Evolutionary conservation across 2,329 filamentous ascomycete genomes (phyloP).

Genomic region (Sporothrix schenckii): DNA sequence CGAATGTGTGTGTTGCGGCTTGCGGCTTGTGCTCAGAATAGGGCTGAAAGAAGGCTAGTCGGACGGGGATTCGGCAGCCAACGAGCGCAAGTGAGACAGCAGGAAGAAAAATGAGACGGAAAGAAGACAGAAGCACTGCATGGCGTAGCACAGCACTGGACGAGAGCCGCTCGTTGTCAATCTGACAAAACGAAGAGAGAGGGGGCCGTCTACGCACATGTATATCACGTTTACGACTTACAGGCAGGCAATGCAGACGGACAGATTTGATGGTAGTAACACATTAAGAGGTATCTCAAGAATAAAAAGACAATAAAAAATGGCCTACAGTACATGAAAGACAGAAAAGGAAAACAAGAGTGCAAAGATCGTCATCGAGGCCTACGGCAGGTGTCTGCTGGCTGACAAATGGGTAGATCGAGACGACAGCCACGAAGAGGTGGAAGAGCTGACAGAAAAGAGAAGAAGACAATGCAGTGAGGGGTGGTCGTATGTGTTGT

Average conservation of each 20-base stretch:
- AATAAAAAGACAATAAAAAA: not conserved
- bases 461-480: not conserved
- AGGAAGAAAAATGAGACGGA: not conserved
- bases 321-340: constrained; percentile 4
- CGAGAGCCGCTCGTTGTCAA: too few species aligned
- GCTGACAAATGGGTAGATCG: not conserved
- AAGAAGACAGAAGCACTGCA: too few species aligned
- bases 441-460: not conserved
- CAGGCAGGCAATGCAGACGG: not conserved
- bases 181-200: too few species aligned
- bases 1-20: too few species aligned
- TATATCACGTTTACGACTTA: not conserved
- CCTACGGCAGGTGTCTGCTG: too few species aligned
- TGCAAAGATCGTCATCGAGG: not conserved
- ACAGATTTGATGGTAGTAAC: not conserved
- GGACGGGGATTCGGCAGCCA: not conserved
- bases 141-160: too few species aligned
- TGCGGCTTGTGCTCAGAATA: not conserved
- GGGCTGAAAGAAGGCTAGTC: not conserved
- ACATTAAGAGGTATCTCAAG: constrained; percentile 27
- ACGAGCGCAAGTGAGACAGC: not conserved
- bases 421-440: not conserved
- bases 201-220: too few species aligned
- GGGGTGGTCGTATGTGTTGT: not conserved
- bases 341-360: not conserved